phyloP scores from a whole-genome alignment of 108 stramenopile genomes.

The Skeletonema grethae region DNA sequence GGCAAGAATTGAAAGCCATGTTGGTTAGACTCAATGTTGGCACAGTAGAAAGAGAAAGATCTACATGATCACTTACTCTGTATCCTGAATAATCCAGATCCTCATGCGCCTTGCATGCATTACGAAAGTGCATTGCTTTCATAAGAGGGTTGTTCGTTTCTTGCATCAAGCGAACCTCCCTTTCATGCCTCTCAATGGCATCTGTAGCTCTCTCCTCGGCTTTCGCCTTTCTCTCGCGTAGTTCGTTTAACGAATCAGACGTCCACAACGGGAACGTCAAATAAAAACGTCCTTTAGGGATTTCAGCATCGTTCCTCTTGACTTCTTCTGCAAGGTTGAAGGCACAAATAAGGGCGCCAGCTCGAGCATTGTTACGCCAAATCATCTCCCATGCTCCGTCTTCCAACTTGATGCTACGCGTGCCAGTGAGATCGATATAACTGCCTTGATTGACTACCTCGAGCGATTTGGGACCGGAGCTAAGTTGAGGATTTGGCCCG shows the following conservation, averaged over 20 bases:
- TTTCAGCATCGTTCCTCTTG: constrained; percentile 53
- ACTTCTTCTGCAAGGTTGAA: constrained; percentile 59
- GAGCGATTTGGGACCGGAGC: constrained; percentile 49
- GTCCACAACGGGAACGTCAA: constrained; percentile 67
- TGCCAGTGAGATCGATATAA: constrained; percentile 51
- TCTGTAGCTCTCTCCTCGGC: constrained; percentile 44
- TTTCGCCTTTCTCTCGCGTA: constrained; percentile 40
- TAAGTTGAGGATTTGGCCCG: constrained; percentile 68
- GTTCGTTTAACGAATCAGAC: constrained; percentile 42
- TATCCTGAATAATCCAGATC: constrained; percentile 41
- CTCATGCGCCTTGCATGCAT: constrained; percentile 50
- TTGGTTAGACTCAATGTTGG: too few species aligned
- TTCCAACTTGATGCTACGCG: constrained; percentile 31
- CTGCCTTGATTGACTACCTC: constrained; percentile 39
- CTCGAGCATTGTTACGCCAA: constrained; percentile 56
- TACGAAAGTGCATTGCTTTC: constrained; percentile 71
- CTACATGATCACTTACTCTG: constrained; percentile 10
- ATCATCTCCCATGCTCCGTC: constrained; percentile 70
- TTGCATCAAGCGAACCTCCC: constrained; percentile 56
- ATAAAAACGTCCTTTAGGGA: constrained; percentile 59
- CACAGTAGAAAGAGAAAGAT: too few species aligned
- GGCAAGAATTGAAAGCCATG: not conserved
- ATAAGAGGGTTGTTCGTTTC: constrained; percentile 55
- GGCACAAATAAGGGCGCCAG: constrained; percentile 61
- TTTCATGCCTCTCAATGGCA: constrained; percentile 46